Conservation (phyloP, 1,284 basidiomycete species). For the Cryptococcus sp. region DNA sequence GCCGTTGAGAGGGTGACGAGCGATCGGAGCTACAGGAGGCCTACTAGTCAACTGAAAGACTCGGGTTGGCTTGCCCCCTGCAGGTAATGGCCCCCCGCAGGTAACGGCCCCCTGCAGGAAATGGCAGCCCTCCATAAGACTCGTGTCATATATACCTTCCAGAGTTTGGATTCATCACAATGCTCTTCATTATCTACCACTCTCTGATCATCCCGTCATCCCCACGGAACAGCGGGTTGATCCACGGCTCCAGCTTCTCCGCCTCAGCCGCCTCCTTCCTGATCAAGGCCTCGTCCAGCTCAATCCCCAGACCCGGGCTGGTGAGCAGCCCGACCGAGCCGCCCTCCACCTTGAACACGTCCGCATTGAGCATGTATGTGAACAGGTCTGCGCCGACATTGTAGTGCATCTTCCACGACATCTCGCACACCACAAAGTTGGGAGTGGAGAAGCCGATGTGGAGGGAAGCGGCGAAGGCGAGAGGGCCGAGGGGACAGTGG, state of each 20-base stretch:
- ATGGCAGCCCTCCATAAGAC: no score
- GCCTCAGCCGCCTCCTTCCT: constrained; percentile 54
- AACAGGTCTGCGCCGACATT: constrained; percentile 65
- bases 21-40: no score
- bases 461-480: constrained; percentile 64
- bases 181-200: constrained; percentile 53
- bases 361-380: constrained; percentile 57
- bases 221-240: constrained; percentile 63
- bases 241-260: constrained; percentile 51
- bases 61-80: no score
- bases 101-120: no score
- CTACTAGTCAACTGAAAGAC: constrained; percentile 64
- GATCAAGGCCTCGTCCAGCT: constrained; percentile 65
- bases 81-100: no score
- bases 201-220: constrained; percentile 57
- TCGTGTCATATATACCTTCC: no score
- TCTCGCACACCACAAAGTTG: constrained; percentile 52
- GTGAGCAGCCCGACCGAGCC: constrained; percentile 60
- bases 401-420: constrained; percentile 62
- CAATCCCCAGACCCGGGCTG: constrained; percentile 65
- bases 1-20: no score
- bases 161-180: no score
- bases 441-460: constrained; percentile 49
- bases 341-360: constrained; percentile 61
- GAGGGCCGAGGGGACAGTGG: constrained; percentile 57